phyloP scores from a whole-genome alignment of 176 grass and related monocot species.

The Elymus sibiricus region DNA sequence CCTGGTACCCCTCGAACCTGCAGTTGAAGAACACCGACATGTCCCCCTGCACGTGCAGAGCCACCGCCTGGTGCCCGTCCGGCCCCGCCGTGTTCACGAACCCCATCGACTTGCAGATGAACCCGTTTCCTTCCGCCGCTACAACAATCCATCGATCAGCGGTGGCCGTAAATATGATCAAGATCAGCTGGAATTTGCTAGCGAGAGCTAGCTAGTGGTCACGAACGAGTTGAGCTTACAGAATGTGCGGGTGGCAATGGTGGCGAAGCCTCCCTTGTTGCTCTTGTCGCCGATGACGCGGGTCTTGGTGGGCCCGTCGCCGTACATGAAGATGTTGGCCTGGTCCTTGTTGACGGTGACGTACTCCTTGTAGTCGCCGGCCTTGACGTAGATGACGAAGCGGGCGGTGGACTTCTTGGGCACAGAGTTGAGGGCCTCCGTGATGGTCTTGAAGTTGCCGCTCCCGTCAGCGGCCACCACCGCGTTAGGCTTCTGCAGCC shows the following conservation, averaged over 20 bases:
- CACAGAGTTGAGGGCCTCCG: slow-evolving; percentile 47
- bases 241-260: slow-evolving; percentile 62
- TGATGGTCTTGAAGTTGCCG: slow-evolving; percentile 83
- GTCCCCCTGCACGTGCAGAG: slow-evolving; percentile 65
- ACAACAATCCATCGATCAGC: not conserved
- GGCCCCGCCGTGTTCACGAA: slow-evolving; percentile 86
- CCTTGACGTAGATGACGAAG: slow-evolving; percentile 91
- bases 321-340: slow-evolving; percentile 84
- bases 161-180: not conserved
- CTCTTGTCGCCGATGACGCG: slow-evolving; percentile 58
- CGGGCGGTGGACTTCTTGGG: slow-evolving; percentile 40
- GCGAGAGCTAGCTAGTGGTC: not conserved
- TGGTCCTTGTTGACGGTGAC: slow-evolving; percentile 45
- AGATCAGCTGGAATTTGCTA: too few species aligned
- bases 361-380: slow-evolving; percentile 79
- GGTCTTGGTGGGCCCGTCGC: slow-evolving; percentile 54
- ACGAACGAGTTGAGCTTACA: slow-evolving; percentile 21
- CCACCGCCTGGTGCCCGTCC: slow-evolving; percentile 78
- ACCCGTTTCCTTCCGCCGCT: slow-evolving; percentile 60
- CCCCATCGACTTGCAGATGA: slow-evolving; percentile 85
- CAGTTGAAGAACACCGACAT: slow-evolving; percentile 74
- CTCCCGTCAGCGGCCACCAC: slow-evolving; percentile 89
- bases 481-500: slow-evolving; percentile 45
- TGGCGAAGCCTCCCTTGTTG: slow-evolving; percentile 47
- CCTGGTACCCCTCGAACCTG: slow-evolving; percentile 80